Percentiles rank a stretch among this genome's conserved stretches.
Conservation (phyloP, 2,329 filamentous ascomycete genomes). For the Calonectria hawksworthii region DNA sequence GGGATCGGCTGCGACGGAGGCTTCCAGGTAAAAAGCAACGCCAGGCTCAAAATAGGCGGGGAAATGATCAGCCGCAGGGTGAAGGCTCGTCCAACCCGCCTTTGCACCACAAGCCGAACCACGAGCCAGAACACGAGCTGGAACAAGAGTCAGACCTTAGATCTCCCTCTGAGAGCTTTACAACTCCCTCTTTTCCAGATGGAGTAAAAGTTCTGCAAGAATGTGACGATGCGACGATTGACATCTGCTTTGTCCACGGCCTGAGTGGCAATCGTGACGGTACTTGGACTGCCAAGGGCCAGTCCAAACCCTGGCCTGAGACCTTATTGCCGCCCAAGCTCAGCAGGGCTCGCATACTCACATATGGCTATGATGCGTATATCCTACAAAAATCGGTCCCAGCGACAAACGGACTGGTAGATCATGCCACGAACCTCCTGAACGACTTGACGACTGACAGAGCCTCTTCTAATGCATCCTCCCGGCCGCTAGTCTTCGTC, state of each 20-base stretch:
- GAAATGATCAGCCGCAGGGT: too few relatives aligned
- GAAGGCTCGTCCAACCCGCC: neutral
- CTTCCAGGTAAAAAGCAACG: too few relatives aligned
- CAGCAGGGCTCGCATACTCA: conserved; percentile 51
- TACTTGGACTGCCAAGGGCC: conserved; percentile 53
- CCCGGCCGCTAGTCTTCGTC: conserved; percentile 51
- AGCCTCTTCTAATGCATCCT: conserved; percentile 26
- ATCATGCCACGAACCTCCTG: conserved; percentile 50
- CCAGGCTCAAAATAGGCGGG: too few relatives aligned
- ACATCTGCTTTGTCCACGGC: conserved; percentile 57
- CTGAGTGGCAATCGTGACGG: conserved; percentile 54
- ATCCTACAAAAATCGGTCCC: conserved; percentile 33
- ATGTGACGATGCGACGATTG: conserved; percentile 24
- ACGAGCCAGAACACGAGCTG: neutral
- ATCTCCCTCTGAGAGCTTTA: neutral
- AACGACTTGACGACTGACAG: conserved; percentile 45
- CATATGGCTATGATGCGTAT: conserved; percentile 56
- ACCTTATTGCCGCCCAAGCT: conserved; percentile 50
- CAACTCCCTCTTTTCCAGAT: conserved; percentile 23
- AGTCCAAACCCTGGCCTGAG: conserved; percentile 50
- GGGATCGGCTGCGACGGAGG: too few relatives aligned
- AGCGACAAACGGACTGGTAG: conserved; percentile 42
- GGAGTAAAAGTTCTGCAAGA: conserved; percentile 29
- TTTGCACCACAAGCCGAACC: neutral
- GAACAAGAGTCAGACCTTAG: neutral